phyloP scores from a whole-genome alignment of 371 early-diverging fungal species.

The Cokeromyces recurvatus region DNA sequence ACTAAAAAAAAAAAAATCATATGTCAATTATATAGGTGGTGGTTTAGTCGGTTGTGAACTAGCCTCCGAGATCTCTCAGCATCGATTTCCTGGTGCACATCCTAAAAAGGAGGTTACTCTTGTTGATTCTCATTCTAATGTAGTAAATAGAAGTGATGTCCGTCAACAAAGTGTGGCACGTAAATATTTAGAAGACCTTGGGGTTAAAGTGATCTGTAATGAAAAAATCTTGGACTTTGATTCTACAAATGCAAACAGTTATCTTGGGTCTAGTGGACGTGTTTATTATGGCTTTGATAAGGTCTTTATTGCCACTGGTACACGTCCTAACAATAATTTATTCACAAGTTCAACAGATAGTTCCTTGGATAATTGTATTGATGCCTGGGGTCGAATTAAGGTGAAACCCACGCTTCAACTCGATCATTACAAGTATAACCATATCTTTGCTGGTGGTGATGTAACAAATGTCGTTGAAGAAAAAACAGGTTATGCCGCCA shows the following conservation, averaged over 20 bases:
- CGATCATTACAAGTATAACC: constrained; percentile 45
- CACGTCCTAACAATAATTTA: constrained; percentile 30
- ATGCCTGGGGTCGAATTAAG: constrained; percentile 43
- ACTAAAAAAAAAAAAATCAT: too few relatives aligned
- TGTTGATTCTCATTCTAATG: constrained; percentile 40
- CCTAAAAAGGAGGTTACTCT: constrained; percentile 55
- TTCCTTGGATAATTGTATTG: constrained; percentile 29
- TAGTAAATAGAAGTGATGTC: constrained; percentile 34
- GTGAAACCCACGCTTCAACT: constrained; percentile 63
- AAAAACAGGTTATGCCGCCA: constrained; percentile 62
- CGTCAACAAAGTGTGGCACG: constrained; percentile 44
- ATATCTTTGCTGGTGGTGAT: constrained; percentile 71
- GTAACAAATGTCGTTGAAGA: constrained; percentile 59
- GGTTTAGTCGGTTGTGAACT: constrained; percentile 68
- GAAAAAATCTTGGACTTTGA: constrained; percentile 44
- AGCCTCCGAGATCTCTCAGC: constrained; percentile 52
- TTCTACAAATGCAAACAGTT: constrained; percentile 16
- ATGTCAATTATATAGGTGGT: constrained; percentile 47
- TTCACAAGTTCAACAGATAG: constrained; percentile 15
- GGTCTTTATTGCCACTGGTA: constrained; percentile 43
- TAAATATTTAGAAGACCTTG: constrained; percentile 50
- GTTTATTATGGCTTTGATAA: constrained; percentile 27
- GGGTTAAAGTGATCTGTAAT: constrained; percentile 61
- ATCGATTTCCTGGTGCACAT: constrained; percentile 25
- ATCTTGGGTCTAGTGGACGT: constrained; percentile 29